These are phyloP conservation scores for Tricharina praecox DNA, from an alignment of 495 filamentous ascomycete species.

Conservation along the genomic window DNA sequence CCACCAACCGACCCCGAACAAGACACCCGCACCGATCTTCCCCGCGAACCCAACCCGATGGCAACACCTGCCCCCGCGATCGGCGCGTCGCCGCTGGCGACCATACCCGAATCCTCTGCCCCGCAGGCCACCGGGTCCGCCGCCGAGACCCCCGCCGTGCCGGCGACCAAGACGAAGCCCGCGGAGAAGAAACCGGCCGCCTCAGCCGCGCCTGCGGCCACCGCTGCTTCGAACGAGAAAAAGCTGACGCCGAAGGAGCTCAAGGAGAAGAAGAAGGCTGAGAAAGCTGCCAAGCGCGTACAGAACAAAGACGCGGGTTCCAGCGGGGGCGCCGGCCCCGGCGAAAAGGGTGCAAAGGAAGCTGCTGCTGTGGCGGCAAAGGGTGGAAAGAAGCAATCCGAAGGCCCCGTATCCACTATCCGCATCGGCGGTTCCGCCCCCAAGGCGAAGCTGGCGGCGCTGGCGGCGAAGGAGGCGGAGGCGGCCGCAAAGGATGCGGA, in stretches of 20 bases:
- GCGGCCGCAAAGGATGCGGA: conserved; percentile 25
- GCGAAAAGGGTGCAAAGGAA: conserved; percentile 24
- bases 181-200: too few relatives aligned
- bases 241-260: conserved; percentile 38
- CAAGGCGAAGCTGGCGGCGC: not conserved
- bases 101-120: too few relatives aligned
- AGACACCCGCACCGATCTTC: too few relatives aligned
- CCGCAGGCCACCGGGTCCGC: too few relatives aligned
- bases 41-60: too few relatives aligned
- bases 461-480: conserved; percentile 17
- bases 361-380: conserved; percentile 31
- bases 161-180: too few relatives aligned
- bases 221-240: conserved; percentile 18
- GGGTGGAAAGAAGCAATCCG: conserved; percentile 27
- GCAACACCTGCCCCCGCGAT: too few relatives aligned
- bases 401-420: conserved; percentile 2
- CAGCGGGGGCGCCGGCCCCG: not conserved
- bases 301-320: conserved; percentile 35
- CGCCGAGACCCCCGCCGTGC: too few relatives aligned
- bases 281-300: conserved; percentile 58
- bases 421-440: conserved; percentile 11
- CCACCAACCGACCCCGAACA: too few relatives aligned
- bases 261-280: conserved; percentile 62
- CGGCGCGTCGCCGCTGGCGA: too few relatives aligned
- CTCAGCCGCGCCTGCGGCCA: conserved; percentile 3